Evolutionary conservation across 306 rosid genomes (phyloP).

Genomic region (Cicer cuneatum): DNA sequence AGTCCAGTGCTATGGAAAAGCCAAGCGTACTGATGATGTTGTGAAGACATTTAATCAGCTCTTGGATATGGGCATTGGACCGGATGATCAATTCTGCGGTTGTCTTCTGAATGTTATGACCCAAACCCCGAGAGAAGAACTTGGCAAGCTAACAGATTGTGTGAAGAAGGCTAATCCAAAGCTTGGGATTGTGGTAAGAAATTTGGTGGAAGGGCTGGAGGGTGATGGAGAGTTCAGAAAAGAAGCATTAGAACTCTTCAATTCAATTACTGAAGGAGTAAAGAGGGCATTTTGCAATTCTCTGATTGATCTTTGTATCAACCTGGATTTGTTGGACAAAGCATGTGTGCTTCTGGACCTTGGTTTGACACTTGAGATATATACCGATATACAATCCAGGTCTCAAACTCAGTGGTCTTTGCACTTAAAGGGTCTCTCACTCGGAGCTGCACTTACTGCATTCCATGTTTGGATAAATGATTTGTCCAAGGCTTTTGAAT

Average conservation of each 20-base stretch:
- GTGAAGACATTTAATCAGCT: constrained; percentile 76
- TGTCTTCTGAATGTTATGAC: constrained; percentile 94
- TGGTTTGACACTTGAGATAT: constrained; percentile 73
- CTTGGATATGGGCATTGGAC: constrained; percentile 69
- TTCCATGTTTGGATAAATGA: constrained; percentile 91
- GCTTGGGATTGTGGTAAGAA: constrained; percentile 72
- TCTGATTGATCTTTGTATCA: constrained; percentile 84
- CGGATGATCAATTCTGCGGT: constrained; percentile 83
- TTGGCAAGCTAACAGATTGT: constrained; percentile 66
- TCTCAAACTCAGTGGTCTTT: constrained; percentile 92
- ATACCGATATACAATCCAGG: constrained; percentile 73
- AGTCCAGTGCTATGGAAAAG: constrained; percentile 94
- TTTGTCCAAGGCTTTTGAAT: constrained; percentile 66
- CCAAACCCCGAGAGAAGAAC: constrained; percentile 80
- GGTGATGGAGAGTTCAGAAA: constrained; percentile 57
- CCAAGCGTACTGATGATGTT: constrained; percentile 80
- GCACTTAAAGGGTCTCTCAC: constrained; percentile 88
- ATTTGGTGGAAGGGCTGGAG: constrained; percentile 65
- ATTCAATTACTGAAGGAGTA: constrained; percentile 59
- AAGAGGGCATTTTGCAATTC: constrained; percentile 91
- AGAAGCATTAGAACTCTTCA: constrained; percentile 72
- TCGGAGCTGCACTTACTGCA: constrained; percentile 87
- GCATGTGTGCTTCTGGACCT: constrained; percentile 84
- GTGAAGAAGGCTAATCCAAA: constrained; percentile 68
- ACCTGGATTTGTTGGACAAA: constrained; percentile 67